phyloP scores from a whole-genome alignment of 768 basidiomycete species.

The Trametes gibbosa region DNA sequence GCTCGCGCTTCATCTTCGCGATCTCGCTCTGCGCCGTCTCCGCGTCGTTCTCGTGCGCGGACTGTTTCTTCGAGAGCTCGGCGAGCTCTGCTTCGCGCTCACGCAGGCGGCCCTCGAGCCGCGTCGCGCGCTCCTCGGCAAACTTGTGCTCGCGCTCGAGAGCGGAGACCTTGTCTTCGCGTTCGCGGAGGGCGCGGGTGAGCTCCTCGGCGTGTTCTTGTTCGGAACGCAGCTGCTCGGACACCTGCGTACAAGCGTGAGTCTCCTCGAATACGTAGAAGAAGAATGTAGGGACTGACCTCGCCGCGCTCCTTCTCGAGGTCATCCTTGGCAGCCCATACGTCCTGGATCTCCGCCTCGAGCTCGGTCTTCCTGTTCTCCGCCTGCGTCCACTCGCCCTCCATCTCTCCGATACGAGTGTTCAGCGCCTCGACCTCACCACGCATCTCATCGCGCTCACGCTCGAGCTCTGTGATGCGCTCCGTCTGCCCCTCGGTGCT shows the following conservation, averaged over 20 bases:
- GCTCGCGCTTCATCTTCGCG: conserved; percentile 52
- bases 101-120: conserved; percentile 55
- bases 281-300: conserved; percentile 33
- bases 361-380: conserved; percentile 56
- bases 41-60: conserved; percentile 48
- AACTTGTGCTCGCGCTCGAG: conserved; percentile 57
- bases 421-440: conserved; percentile 36
- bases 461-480: conserved; percentile 38
- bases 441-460: conserved; percentile 30
- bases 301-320: conserved; percentile 55
- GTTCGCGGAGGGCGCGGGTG: conserved; percentile 47
- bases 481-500: conserved; percentile 58
- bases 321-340: conserved; percentile 49
- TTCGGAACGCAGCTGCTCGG: conserved; percentile 50
- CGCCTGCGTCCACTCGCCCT: conserved; percentile 52
- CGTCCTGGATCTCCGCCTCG: conserved; percentile 53
- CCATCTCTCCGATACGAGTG: conserved; percentile 43
- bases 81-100: conserved; percentile 56
- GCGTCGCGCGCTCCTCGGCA: conserved; percentile 48
- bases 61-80: conserved; percentile 44
- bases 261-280: not conserved
- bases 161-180: conserved; percentile 47
- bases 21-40: conserved; percentile 57
- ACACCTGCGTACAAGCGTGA: conserved; percentile 42
- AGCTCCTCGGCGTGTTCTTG: conserved; percentile 51